Conservation (phyloP, 768 basidiomycete species). For the Jaapia argillacea region DNA sequence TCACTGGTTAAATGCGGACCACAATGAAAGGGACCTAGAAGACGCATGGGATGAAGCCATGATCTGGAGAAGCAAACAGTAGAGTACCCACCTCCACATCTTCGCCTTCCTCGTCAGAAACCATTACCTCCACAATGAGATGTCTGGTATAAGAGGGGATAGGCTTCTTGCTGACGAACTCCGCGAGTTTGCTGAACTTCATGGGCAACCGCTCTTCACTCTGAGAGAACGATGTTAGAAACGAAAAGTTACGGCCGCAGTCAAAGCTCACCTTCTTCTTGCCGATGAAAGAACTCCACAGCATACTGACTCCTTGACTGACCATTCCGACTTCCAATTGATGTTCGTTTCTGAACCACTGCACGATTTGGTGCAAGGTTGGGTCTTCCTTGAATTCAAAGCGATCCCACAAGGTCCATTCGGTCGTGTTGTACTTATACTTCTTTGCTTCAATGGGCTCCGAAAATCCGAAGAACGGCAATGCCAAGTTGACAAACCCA, state of each 20-base stretch:
- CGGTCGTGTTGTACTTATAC: conserved; percentile 76
- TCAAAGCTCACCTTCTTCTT: conserved; percentile 73
- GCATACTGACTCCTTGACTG: conserved; percentile 94
- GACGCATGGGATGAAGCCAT: conserved; percentile 2
- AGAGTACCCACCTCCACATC: conserved; percentile 73
- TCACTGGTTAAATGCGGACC: conserved; percentile 52
- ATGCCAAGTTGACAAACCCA: conserved; percentile 93
- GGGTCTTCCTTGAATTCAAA: conserved; percentile 89
- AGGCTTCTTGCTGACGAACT: conserved; percentile 91
- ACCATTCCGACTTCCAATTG: conserved; percentile 91
- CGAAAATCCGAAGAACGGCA: conserved; percentile 99
- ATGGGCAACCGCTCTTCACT: conserved; percentile 80
- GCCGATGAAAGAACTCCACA: conserved; percentile 91
- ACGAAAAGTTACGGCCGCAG: conserved; percentile 3
- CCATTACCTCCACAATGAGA: conserved; percentile 91
- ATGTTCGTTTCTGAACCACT: conserved; percentile 79
- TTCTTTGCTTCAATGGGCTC: conserved; percentile 90
- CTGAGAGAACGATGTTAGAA: conserved; percentile 26
- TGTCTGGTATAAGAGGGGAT: conserved; percentile 76
- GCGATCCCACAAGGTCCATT: conserved; percentile 98
- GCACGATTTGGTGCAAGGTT: conserved; percentile 74
- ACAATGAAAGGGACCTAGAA: conserved; percentile 76
- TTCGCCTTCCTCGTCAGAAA: conserved; percentile 82
- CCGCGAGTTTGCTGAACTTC: conserved; percentile 87
- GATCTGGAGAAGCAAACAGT: too few relatives aligned